These are phyloP conservation scores for Cutaneotrichosporon spelunceum DNA, from an alignment of 1,284 basidiomycete species.

Conservation along the genomic window DNA sequence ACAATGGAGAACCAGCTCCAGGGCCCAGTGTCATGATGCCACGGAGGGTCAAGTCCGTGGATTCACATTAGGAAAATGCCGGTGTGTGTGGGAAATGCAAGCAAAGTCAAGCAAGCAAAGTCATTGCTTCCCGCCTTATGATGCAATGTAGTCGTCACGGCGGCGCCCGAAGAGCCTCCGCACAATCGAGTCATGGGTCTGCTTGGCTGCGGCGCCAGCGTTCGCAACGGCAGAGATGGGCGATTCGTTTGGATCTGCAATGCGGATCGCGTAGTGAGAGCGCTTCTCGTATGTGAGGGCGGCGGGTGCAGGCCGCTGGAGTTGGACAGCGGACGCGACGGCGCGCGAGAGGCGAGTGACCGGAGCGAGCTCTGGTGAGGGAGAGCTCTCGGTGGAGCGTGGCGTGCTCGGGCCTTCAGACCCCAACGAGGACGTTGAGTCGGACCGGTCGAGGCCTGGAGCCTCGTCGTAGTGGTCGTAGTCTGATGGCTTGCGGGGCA, in stretches of 20 bases:
- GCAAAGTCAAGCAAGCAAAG: not conserved
- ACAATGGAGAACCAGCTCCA: not conserved
- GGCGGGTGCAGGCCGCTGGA: conserved; percentile 3
- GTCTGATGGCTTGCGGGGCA: not conserved
- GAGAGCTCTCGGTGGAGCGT: conserved; percentile 6
- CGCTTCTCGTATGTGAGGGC: conserved; percentile 2
- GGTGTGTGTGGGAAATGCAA: not conserved
- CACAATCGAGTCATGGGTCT: conserved; percentile 20
- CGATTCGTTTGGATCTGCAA: conserved; percentile 5
- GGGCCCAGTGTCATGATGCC: not conserved
- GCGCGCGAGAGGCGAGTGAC: conserved; percentile 1
- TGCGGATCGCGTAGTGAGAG: conserved; percentile 1
- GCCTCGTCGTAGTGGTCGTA: conserved; percentile 10
- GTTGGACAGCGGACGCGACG: not conserved
- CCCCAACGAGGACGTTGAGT: conserved; percentile 49
- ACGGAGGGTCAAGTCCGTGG: not conserved
- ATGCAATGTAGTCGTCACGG: conserved; percentile 5
- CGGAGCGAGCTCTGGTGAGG: not conserved
- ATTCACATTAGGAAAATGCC: conserved; percentile 1
- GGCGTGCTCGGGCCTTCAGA: conserved; percentile 45
- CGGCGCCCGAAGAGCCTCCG: conserved; percentile 19
- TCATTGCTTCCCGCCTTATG: not conserved
- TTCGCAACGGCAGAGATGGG: conserved; percentile 6
- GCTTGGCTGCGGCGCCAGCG: conserved; percentile 4
- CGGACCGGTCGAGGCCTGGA: conserved; percentile 50